Evolutionary conservation across 2,329 filamentous ascomycete genomes (phyloP).

Genomic region (Aspergillus spinulosporus): DNA sequence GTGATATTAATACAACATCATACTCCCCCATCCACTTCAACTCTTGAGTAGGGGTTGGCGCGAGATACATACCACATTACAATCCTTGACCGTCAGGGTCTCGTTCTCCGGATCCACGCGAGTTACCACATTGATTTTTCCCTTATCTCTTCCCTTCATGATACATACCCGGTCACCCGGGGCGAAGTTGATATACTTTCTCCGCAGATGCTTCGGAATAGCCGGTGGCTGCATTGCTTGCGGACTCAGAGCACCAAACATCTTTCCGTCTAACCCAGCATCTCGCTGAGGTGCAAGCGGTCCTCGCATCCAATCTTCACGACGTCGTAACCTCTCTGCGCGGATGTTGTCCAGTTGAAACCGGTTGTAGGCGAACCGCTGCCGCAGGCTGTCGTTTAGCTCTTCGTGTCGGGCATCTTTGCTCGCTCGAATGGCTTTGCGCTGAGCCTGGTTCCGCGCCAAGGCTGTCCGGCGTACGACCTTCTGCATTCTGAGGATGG

Average conservation of each 20-base stretch:
- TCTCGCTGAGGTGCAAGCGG: constrained; percentile 76
- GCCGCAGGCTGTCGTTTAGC: constrained; percentile 31
- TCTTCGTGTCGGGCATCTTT: constrained; percentile 43
- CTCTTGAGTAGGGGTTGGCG: background rate
- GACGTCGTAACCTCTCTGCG: constrained; percentile 57
- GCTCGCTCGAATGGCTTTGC: constrained; percentile 47
- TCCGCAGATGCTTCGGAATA: constrained; percentile 42
- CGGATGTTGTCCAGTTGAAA: constrained; percentile 42
- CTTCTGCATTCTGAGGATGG: constrained; percentile 63
- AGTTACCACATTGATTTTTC: constrained; percentile 75
- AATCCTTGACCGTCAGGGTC: constrained; percentile 60
- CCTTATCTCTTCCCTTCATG: constrained; percentile 73
- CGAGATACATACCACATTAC: constrained; percentile 60
- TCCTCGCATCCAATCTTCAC: constrained; percentile 77
- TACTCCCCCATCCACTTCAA: background rate
- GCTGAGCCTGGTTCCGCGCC: constrained; percentile 63
- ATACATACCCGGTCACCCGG: constrained; percentile 79
- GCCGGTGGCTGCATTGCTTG: constrained; percentile 39
- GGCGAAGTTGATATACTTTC: constrained; percentile 60
- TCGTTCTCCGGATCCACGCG: constrained; percentile 57
- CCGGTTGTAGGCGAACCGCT: constrained; percentile 34
- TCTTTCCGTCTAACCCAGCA: constrained; percentile 58
- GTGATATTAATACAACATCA: background rate
- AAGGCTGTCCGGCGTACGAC: constrained; percentile 65
- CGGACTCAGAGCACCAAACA: constrained; percentile 59